These are phyloP conservation scores for Diaporthe helianthi DNA, from an alignment of 2,329 filamentous ascomycete genomes.

Conservation along the genomic window DNA sequence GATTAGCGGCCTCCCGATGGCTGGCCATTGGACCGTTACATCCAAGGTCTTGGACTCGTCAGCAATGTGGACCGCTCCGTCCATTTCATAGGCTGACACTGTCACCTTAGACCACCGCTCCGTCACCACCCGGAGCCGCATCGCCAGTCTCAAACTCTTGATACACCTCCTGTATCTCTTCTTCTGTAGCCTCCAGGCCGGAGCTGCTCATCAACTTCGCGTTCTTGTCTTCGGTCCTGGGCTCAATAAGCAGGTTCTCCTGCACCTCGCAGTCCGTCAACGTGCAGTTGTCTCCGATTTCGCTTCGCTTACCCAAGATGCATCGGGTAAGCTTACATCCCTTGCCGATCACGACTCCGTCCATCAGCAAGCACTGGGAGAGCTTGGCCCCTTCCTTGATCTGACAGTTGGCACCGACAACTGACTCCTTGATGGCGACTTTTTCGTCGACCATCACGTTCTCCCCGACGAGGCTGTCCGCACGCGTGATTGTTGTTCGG, in stretches of 20 bases:
- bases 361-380: conserved; percentile 90
- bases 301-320: conserved; percentile 80
- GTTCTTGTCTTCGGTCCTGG: conserved; percentile 73
- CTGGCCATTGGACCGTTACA: not conserved
- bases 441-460: conserved; percentile 91
- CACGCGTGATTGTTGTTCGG: conserved; percentile 80
- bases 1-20: not conserved
- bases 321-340: conserved; percentile 87
- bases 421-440: conserved; percentile 88
- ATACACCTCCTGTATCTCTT: conserved; percentile 64
- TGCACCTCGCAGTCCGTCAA: conserved; percentile 92
- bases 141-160: conserved; percentile 43
- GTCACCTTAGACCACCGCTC: conserved; percentile 17
- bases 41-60: not conserved
- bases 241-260: conserved; percentile 84
- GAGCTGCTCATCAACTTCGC: conserved; percentile 73
- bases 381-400: conserved; percentile 87
- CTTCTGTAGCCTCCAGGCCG: conserved; percentile 68
- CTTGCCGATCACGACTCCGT: conserved; percentile 84
- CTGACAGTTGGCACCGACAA: conserved; percentile 86
- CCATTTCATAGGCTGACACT: not conserved
- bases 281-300: conserved; percentile 81
- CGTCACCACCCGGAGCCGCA: conserved; percentile 16
- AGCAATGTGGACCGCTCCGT: not conserved
- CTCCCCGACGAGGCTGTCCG: conserved; percentile 83